Evolutionary conservation across 2,329 filamentous ascomycete species (phyloP), one percentile per base, ranked within the genome.

Genomic region (Venturia pyrina): DNA sequence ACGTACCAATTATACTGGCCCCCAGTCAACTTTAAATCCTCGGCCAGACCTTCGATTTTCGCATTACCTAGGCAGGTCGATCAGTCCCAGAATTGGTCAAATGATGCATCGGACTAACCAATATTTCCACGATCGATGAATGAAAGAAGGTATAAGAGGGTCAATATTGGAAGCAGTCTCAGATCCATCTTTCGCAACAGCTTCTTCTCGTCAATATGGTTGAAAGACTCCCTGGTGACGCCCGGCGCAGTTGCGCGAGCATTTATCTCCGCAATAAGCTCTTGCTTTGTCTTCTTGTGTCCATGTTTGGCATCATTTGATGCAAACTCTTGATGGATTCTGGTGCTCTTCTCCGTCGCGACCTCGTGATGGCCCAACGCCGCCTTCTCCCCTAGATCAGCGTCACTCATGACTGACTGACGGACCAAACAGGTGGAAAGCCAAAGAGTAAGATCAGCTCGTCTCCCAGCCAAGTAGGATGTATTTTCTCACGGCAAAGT

Each of bases 121-220:
- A 67, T 65, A 32, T 67, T 67, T 19, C 65, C 62, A 1, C 66
- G 65, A 46, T 67, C 66, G 15, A 67, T 46, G 41, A 67, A 67
- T 1, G 66, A 67, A 11, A 67, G 41, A 2, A 67, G 48, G 44
- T 67, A 67, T 21, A 67, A 32, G 10, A 67, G 56, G 7, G 65
- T 59, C 32, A 67, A 56, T n/a, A 67, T 67, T 17, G 66, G 66
- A 8, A 67, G 34, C 21, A 67, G 34, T 19, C 57, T 66, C 43
- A 61, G 15, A 44, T 67, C 66, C 59, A 67, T 67, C 50, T 72
- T 78, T 69, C 76, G 73, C 60, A 79, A 69, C 19, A 78, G 74
- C 57, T 73, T 74, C 68, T 76, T 77, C 65, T 76, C 75, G 65
- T 77, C 74, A 6, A 78, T 71, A 67, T 77, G 73, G 24, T 73